These are phyloP conservation scores for Trypanosoma caninum DNA, from an alignment of 208 protist species.

Conservation along the genomic window DNA sequence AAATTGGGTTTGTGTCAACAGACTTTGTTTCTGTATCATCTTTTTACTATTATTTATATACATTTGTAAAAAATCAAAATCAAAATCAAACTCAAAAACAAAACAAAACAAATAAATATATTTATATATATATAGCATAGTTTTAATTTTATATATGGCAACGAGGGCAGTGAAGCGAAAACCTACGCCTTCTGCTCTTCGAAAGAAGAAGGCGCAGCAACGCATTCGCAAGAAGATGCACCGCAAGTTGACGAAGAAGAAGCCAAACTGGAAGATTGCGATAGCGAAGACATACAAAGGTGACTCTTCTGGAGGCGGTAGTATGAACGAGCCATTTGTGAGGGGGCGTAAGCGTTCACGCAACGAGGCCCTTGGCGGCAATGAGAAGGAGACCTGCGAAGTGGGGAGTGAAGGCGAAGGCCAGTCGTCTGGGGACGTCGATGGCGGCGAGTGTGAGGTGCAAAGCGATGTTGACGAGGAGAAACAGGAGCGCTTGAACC, in stretches of 20 bases:
- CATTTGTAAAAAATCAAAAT: no score
- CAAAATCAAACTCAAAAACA: no score
- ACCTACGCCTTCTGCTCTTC: slow-evolving; percentile 75
- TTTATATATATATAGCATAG: no score
- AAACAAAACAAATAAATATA: no score
- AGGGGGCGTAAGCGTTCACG: slow-evolving; percentile 45
- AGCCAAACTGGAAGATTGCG: slow-evolving; percentile 73
- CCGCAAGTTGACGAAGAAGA: slow-evolving; percentile 65
- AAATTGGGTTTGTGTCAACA: no score
- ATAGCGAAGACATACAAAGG: slow-evolving; percentile 72
- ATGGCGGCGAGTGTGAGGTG: slow-evolving; percentile 53
- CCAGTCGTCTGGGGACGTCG: no score
- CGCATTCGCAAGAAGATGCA: slow-evolving; percentile 88
- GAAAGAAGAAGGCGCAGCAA: slow-evolving; percentile 85
- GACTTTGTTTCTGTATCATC: slow-evolving; percentile 7
- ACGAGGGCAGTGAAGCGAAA: slow-evolving; percentile 75
- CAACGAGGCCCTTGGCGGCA: not conserved
- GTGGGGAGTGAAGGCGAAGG: no score
- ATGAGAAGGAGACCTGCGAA: no score
- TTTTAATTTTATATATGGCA: slow-evolving; percentile 39
- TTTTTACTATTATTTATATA: slow-evolving; percentile 5
- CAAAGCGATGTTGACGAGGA: slow-evolving; percentile 91
- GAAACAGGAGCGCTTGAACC: slow-evolving; percentile 82
- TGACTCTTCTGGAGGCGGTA: slow-evolving; percentile 15
- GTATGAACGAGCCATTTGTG: slow-evolving; percentile 25